A percentile compares a stretch with the other conserved stretches of the same genome.
phyloP scores from a whole-genome alignment of 2,329 filamentous ascomycete species.

The Pseudogymnoascus sp. region DNA sequence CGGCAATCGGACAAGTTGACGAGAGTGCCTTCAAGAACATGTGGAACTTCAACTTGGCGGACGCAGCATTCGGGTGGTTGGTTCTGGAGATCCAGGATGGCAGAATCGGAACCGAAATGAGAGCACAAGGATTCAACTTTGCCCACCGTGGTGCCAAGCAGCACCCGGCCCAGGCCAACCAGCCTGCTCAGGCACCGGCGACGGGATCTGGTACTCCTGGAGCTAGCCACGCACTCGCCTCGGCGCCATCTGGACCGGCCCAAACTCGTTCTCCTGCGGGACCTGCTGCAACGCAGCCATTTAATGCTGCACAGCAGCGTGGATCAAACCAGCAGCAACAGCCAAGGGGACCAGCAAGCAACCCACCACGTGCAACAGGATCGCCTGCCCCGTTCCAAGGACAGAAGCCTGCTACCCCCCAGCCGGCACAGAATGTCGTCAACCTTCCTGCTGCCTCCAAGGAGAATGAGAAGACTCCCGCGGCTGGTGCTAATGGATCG shows the following conservation, averaged over 20 bases:
- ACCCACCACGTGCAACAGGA: conserved; percentile 23
- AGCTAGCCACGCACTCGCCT: conserved; percentile 27
- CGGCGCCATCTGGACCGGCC: conserved; percentile 25
- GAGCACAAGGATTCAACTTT: conserved; percentile 98
- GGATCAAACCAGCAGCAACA: conserved; percentile 23
- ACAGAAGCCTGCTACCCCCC: conserved; percentile 40
- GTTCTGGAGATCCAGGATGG: conserved; percentile 93
- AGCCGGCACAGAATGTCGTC: conserved; percentile 30
- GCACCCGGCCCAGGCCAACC: conserved; percentile 34
- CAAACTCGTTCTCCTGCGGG: conserved; percentile 21
- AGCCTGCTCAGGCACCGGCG: conserved; percentile 29
- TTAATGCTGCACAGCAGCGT: conserved; percentile 22
- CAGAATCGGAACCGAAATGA: conserved; percentile 96
- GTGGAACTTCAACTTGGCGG: conserved; percentile 99
- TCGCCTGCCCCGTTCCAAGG: conserved; percentile 25
- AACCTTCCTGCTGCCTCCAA: conserved; percentile 37
- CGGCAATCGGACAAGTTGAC: conserved; percentile 78
- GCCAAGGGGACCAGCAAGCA: conserved; percentile 23
- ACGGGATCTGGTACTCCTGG: conserved; percentile 28
- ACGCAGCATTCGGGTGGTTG: conserved; percentile 93
- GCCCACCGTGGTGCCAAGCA: conserved; percentile 87
- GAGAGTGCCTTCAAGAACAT: conserved; percentile 99
- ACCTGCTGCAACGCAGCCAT: conserved; percentile 21
- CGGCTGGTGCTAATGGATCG: conserved; percentile 42
- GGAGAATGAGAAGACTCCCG: conserved; percentile 47